Base-by-base conservation (phyloP, 805 yeast genomes). In the Teunomyces lycoperdinae region DNA sequence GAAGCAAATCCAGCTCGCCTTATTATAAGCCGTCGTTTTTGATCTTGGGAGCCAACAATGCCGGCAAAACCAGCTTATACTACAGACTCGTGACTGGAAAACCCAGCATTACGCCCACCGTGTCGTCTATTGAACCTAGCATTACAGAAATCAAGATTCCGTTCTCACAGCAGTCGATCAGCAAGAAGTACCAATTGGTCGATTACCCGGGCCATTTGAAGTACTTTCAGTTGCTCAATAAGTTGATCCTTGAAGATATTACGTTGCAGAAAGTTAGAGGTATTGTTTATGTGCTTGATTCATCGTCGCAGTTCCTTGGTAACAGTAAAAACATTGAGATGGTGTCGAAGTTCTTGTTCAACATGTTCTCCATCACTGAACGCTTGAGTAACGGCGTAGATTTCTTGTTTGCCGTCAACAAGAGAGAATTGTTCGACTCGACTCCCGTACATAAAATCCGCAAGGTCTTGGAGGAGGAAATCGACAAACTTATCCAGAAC, bases 161-260 rank as follows among this genome's bases (percentile, higher is more conserved):
- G 3, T 56, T 71, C 39, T 53, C 74, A 34, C 64, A 60, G 43
- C 46, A 69, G 52, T 42, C 67, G 60, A 55, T 74, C 64, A 49
- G 66, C 58, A 47, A 77, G 70, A 47, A 54, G 28, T 73, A 51
- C 58, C 80, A 76, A 51, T 63, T 91, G 34, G 75, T 85, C 44
- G 98, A 92, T 59, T 83, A 83, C 52, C 99, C 99, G 2, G 97
- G 97, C n/a, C 90, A 87, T 67, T 69, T 78, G 47, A 89, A 89
- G 65, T 79, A 91, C 55, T 79, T 78, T 46, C 79, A 80, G 48
- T 68, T 84, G 44, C 70, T 82, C 49, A 76, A 78, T 46, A 77
- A 78, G 48, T 69, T 77, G 53, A 60, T 83, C 40, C 70, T 71
- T 48, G 69, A 68, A 13, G 72, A 70, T 38, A 58, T 70, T 26